phyloP scores from a whole-genome alignment of 345 rosid species.

The Ailanthus altissimus region DNA sequence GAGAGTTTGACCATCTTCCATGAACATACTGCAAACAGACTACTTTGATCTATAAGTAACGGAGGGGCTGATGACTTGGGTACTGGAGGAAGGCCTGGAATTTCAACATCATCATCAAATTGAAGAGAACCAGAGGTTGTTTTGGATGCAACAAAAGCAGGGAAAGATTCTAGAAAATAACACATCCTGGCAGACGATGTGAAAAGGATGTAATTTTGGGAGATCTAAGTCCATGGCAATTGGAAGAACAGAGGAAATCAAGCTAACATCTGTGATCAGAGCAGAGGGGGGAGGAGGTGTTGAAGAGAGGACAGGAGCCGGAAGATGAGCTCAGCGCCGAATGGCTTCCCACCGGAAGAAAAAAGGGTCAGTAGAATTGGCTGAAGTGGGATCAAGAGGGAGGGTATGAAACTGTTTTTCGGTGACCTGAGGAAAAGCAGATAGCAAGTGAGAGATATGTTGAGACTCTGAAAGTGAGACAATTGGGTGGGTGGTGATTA shows the following conservation, averaged over 20 bases:
- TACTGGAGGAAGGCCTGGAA: constrained; percentile 38
- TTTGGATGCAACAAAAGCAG: background rate
- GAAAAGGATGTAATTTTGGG: constrained; percentile 32
- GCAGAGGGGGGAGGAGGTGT: constrained; percentile 29
- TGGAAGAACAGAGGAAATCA: constrained; percentile 23
- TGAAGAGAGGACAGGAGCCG: constrained; percentile 32
- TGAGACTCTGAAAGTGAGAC: constrained; percentile 40
- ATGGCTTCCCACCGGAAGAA: constrained; percentile 35
- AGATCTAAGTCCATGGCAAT: constrained; percentile 28
- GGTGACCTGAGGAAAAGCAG: constrained; percentile 32
- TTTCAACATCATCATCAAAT: constrained; percentile 18
- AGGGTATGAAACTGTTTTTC: constrained; percentile 29
- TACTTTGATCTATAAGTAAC: constrained; percentile 10
- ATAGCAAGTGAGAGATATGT: constrained; percentile 35
- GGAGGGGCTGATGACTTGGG: constrained; percentile 39
- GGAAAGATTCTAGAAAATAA: constrained; percentile 22
- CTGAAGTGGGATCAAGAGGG: constrained; percentile 17
- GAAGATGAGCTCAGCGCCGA: constrained; percentile 38
- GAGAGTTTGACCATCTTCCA: constrained; percentile 11
- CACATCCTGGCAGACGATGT: constrained; percentile 34
- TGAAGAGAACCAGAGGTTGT: constrained; percentile 16
- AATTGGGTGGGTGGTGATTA: constrained; percentile 38
- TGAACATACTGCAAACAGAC: constrained; percentile 23
- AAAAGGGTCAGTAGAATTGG: constrained; percentile 37
- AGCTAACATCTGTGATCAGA: constrained; percentile 31